Evolutionary conservation across 257 asterid genomes (phyloP).

Genomic region (Solanum ahanhuiri): DNA sequence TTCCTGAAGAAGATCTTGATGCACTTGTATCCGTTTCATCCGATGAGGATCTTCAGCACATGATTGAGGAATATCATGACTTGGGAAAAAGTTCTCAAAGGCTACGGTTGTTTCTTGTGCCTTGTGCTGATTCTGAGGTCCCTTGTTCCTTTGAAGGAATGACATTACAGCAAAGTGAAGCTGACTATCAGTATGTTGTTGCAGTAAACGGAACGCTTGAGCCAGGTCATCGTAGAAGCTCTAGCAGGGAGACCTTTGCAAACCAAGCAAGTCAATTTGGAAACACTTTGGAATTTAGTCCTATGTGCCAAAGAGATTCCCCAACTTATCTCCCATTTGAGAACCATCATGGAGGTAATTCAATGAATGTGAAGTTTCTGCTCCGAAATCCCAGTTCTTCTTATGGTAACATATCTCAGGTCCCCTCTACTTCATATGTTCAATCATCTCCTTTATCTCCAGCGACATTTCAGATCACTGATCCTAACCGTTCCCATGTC

Average conservation of each 20-base stretch:
- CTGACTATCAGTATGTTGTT: slow-evolving; percentile 51
- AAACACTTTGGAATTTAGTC: slow-evolving; percentile 21
- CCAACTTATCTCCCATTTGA: slow-evolving; percentile 30
- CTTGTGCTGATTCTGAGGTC: slow-evolving; percentile 44
- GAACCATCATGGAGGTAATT: slow-evolving; percentile 21
- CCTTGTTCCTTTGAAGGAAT: slow-evolving; percentile 40
- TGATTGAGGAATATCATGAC: slow-evolving; percentile 85
- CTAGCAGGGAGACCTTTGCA: slow-evolving; percentile 51
- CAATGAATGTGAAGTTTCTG: slow-evolving; percentile 15
- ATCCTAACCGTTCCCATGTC: slow-evolving; percentile 16
- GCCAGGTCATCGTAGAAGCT: slow-evolving; percentile 39
- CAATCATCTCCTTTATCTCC: slow-evolving; percentile 33
- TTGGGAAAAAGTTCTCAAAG: slow-evolving; percentile 55
- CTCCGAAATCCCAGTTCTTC: slow-evolving; percentile 17
- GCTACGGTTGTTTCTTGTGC: slow-evolving; percentile 60
- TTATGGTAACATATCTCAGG: slow-evolving; percentile 14
- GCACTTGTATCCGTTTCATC: slow-evolving; percentile 78
- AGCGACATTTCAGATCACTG: slow-evolving; percentile 14
- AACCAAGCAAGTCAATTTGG: slow-evolving; percentile 27
- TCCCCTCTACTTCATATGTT: slow-evolving; percentile 17
- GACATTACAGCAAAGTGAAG: slow-evolving; percentile 30
- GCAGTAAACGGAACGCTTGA: slow-evolving; percentile 66
- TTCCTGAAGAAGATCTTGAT: slow-evolving; percentile 91
- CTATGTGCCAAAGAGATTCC: slow-evolving; percentile 32
- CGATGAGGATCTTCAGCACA: slow-evolving; percentile 80